Percentiles rank a stretch among this genome's conserved stretches.
Conservation (phyloP, 768 basidiomycete species). For the Lentinula sp. region DNA sequence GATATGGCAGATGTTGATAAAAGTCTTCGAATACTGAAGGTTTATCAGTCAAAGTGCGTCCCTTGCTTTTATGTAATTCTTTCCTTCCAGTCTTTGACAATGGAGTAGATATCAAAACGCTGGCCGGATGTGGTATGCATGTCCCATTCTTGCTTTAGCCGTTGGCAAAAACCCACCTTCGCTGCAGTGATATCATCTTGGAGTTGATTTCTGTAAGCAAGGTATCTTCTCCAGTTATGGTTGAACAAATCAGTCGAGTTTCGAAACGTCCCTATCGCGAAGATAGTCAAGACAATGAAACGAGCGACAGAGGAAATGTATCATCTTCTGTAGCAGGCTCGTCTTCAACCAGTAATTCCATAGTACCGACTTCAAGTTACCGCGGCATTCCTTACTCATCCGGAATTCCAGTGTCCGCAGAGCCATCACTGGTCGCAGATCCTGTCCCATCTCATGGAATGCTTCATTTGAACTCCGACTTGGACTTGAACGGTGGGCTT, state of each 20-base stretch:
- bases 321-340: neutral
- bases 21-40: constrained; percentile 18
- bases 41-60: no score
- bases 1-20: constrained; percentile 48
- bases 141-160: no score
- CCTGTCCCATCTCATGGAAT: no score
- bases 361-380: neutral
- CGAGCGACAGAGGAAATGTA: neutral
- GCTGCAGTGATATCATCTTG: neutral
- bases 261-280: neutral
- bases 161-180: neutral
- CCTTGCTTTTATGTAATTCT: no score
- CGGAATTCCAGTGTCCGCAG: neutral
- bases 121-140: constrained; percentile 40
- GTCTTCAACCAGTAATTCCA: neutral
- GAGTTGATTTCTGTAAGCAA: neutral
- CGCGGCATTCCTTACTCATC: neutral
- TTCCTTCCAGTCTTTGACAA: no score
- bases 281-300: neutral
- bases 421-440: no score
- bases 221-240: neutral
- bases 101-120: constrained; percentile 35
- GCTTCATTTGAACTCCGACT: neutral
- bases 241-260: neutral
- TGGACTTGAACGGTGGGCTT: neutral